Evolutionary conservation across 805 yeast genomes (phyloP), one percentile per base, ranked within the genome.

Genomic region (Saccharomycopsis sp.): DNA sequence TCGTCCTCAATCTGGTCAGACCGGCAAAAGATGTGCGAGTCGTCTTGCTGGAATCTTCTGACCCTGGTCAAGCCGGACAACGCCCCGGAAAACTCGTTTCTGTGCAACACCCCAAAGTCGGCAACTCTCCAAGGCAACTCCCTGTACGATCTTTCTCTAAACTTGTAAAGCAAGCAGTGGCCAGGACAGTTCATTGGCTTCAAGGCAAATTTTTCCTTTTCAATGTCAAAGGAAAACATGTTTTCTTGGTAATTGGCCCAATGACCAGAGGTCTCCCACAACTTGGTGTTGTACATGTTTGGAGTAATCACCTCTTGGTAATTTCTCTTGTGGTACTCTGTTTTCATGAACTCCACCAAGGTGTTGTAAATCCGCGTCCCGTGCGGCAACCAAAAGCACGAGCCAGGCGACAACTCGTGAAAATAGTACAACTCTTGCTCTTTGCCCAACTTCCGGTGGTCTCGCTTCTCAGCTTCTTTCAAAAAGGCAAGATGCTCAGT

Each of bases 71-170:
- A 77, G 38, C 92, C 92, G 31, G 96, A 77, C 52, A 89, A 71
- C 9, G 97, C 96, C 64, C 97, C 97, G 31, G 92, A 78, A 54
- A 81, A 84, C 65, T 89, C 98, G 62, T 89, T 89, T 71, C 98
- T 80, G 69, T 89, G 98, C 52, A 89, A 73, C 41, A 89, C 96
- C 64, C 96, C 96, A 51, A 88, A 88, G 63, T 89, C 98, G 45
- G 97, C 96, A 65, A 86, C 94, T 71, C 98, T 83, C 94, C 95
- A 83, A 56, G 98, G 98, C 62, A 89, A 71, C 64, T 92, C 97
- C 60, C 96, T 75, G 68, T 92, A 89, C 2, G 96, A 86, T 65
- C 96, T 80, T 62, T 88, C 96, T 61, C 95, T 78, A 37, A 87
- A 67, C 59, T 85, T 85, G 72, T 85, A 89, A 68, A 89, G 75